Evolutionary conservation across 192 early-diverging fungal genomes (phyloP).

Genomic region (Coemansia biformis): DNA sequence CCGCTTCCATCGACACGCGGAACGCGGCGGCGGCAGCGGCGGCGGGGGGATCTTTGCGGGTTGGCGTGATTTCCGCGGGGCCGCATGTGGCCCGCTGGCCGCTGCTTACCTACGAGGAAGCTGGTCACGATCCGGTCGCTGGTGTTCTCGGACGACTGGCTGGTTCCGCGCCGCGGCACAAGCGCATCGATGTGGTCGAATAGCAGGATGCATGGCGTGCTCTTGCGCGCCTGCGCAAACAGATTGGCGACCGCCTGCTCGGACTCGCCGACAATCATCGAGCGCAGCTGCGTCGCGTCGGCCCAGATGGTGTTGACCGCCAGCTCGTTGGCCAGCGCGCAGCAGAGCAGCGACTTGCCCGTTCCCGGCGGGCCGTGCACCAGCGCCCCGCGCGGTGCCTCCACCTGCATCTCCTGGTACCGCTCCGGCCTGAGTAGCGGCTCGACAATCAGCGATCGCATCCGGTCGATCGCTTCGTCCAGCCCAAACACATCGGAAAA

Average conservation of each 20-base stretch:
- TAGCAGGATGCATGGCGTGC: slow-evolving; percentile 83
- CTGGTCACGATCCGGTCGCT: slow-evolving; percentile 84
- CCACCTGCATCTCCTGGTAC: slow-evolving; percentile 57
- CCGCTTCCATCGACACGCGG: no score
- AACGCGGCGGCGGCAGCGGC: no score
- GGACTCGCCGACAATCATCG: slow-evolving; percentile 91
- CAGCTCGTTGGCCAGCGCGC: slow-evolving; percentile 69
- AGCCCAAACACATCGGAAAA: slow-evolving; percentile 78
- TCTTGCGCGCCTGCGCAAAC: slow-evolving; percentile 77
- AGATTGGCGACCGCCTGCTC: slow-evolving; percentile 78
- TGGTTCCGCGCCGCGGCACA: slow-evolving; percentile 65
- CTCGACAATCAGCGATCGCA: slow-evolving; percentile 51
- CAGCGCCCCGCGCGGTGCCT: slow-evolving; percentile 72
- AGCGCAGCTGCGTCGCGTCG: slow-evolving; percentile 79
- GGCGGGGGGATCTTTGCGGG: no score
- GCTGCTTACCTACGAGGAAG: slow-evolving; percentile 56
- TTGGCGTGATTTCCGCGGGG: no score
- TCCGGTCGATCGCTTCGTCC: slow-evolving; percentile 57
- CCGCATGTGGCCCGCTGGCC: no score
- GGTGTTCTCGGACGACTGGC: slow-evolving; percentile 70
- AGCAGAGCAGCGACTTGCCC: slow-evolving; percentile 86
- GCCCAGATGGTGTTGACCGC: slow-evolving; percentile 82
- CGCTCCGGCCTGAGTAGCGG: slow-evolving; percentile 42
- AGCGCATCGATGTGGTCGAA: slow-evolving; percentile 93
- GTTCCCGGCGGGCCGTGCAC: slow-evolving; percentile 85